Evolutionary conservation across 306 rosid species (phyloP), one percentile per base, ranked within the genome.

Genomic region (Dalbergia cultrata): DNA sequence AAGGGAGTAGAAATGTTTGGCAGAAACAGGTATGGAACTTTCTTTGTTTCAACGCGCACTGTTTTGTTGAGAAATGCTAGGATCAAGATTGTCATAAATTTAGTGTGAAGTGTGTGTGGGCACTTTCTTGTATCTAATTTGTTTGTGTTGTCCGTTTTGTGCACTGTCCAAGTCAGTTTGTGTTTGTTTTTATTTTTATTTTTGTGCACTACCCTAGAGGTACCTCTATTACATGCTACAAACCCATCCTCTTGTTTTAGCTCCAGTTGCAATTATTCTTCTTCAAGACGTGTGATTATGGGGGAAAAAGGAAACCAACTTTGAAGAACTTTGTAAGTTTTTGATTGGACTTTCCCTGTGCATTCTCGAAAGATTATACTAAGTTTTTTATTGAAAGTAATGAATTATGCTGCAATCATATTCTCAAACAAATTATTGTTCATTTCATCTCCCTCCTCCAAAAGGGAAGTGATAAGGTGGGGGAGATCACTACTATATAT

Each of bases 1-100:
- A 95, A 95, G 87, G 99, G 99, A 76, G 54, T 93, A 44, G 97
- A 95, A 90, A 93, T 95, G 86, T 95, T 93, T 85, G 99, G 98
- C 80, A 91, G 94, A 89, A 90, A 91, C 87, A 93, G 98, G 98
- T 92, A 85, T 7, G 43, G 5, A 57, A 31, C 67, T 78, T 79
- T 78, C 72, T 33, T 21, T 54, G 57, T 81, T 73, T 74, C 39
- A 50, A 31, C 71, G 66, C 41, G 54, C 57, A 72, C 22, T 76
- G 56, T 47, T 19, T 71, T 43, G 45, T 57, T 56, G 80, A 63
- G 76, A 49, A 80, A 83, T 66, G 18, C 66, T 34, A 33, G 73
- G 73, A 50, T 34, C 31, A 26, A 26, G 31, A 2, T n/a, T n/a
- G 53, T 13, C 26, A 44, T 47, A 67, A 59, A 59, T 71, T 71